phyloP scores from a whole-genome alignment of 768 basidiomycete species.

The Hericium erinaceus region DNA sequence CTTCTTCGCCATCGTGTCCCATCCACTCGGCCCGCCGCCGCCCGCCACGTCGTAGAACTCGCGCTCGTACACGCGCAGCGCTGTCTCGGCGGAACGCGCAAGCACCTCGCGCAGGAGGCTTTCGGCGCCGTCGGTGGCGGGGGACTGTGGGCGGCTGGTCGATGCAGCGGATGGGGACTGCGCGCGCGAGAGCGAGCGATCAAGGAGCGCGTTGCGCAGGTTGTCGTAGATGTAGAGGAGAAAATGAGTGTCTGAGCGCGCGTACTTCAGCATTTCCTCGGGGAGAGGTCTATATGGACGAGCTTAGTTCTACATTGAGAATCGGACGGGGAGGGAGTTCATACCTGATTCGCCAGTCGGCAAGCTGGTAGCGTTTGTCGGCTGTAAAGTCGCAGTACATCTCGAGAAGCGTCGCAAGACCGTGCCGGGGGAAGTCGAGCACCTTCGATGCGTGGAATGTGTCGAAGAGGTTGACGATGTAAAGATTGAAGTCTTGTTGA shows the following conservation, averaged over 20 bases:
- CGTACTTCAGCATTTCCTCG: conserved; percentile 83
- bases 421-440: conserved; percentile 77
- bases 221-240: conserved; percentile 88
- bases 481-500: conserved; percentile 91
- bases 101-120: conserved; percentile 54
- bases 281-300: conserved; percentile 56
- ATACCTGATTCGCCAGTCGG: conserved; percentile 93
- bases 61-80: conserved; percentile 58
- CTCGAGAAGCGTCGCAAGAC: conserved; percentile 74
- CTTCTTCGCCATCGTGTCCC: conserved; percentile 69
- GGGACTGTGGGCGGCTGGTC: conserved; percentile 11
- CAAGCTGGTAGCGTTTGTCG: conserved; percentile 94
- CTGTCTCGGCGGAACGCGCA: conserved; percentile 66
- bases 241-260: conserved; percentile 94
- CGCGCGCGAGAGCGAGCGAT: conserved; percentile 39
- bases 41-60: conserved; percentile 59
- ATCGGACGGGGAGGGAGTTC: conserved; percentile 10
- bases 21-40: conserved; percentile 64
- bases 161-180: conserved; percentile 25
- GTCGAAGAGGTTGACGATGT: conserved; percentile 94
- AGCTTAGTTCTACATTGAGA: neutral
- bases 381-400: conserved; percentile 86
- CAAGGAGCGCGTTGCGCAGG: conserved; percentile 80
- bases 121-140: conserved; percentile 11
- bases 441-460: conserved; percentile 91